phyloP scores from a whole-genome alignment of 2,329 filamentous ascomycete genomes.

The Chaetomiaceae sp. region DNA sequence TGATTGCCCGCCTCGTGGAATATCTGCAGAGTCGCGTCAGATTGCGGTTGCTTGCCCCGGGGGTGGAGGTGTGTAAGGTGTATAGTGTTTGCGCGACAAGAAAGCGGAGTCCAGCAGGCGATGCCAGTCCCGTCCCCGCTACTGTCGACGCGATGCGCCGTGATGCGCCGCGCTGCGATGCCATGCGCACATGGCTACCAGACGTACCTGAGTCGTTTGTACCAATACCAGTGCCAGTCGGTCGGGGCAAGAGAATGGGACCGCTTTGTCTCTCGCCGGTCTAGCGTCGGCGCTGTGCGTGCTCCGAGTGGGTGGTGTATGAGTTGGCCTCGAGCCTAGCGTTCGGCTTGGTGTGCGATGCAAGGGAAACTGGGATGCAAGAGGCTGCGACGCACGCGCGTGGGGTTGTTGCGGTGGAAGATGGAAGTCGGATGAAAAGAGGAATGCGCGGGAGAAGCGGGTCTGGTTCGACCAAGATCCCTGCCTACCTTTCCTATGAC shows the following conservation, averaged over 20 bases:
- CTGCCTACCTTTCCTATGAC: constrained; percentile 22
- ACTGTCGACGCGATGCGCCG: constrained; percentile 17
- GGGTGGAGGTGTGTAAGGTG: constrained; percentile 10
- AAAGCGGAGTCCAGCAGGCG: constrained; percentile 16
- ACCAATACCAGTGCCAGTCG: constrained; percentile 7
- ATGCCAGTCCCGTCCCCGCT: constrained; percentile 9
- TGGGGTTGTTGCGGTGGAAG: constrained; percentile 27
- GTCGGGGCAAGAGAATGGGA: constrained; percentile 10
- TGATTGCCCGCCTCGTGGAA: constrained; percentile 28
- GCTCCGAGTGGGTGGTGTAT: constrained; percentile 23
- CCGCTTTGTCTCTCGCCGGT: constrained; percentile 1
- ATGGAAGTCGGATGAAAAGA: constrained; percentile 28
- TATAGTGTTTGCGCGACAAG: constrained; percentile 11
- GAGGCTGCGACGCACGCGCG: constrained; percentile 26
- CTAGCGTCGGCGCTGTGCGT: not conserved
- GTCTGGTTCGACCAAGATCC: constrained; percentile 14
- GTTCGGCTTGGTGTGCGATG: constrained; percentile 22
- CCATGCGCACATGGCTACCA: constrained; percentile 14
- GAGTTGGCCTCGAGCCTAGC: constrained; percentile 26
- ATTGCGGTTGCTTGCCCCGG: constrained; percentile 26
- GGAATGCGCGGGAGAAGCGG: constrained; percentile 28
- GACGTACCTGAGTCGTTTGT: constrained; percentile 18
- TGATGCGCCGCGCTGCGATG: constrained; percentile 11
- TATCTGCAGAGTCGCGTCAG: constrained; percentile 39
- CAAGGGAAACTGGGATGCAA: too few relatives aligned